These are phyloP conservation scores for Gracilariopsis chorda DNA, from an alignment of 23 red algal species.

Conservation along the genomic window DNA sequence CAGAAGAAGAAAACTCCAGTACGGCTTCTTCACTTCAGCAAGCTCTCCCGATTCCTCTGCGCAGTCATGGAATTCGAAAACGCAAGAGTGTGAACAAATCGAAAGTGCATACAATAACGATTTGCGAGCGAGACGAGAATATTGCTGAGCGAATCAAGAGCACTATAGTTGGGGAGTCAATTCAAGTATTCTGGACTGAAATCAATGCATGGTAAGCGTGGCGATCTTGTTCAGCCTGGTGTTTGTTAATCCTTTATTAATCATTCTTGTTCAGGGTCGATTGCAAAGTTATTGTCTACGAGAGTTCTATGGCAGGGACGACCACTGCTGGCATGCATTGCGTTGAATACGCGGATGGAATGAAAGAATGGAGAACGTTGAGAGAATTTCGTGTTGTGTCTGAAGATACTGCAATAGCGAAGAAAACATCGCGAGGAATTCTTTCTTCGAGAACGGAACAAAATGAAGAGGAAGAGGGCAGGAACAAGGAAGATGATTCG, in stretches of 20 bases:
- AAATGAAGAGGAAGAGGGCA: too few species aligned
- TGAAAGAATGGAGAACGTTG: conserved; percentile 31
- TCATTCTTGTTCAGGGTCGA: conserved; percentile 1
- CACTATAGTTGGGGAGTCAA: background rate
- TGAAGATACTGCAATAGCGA: too few species aligned
- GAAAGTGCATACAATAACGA: background rate
- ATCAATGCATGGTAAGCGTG: background rate
- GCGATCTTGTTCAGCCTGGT: too few species aligned
- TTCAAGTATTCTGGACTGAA: background rate
- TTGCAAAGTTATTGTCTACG: conserved; percentile 13
- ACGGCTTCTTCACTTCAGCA: too few species aligned
- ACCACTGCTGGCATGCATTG: conserved; percentile 15
- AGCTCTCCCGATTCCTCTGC: too few species aligned
- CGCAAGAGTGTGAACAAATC: background rate
- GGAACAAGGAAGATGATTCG: too few species aligned
- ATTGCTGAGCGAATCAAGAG: background rate
- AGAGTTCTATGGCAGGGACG: background rate
- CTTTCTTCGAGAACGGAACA: too few species aligned
- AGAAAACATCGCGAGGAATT: too few species aligned
- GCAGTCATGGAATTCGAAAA: background rate
- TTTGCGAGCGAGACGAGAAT: background rate
- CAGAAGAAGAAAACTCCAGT: too few species aligned
- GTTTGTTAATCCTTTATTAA: too few species aligned
- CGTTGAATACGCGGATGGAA: conserved; percentile 21
- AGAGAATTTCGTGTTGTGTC: conserved; percentile 6